phyloP scores from a whole-genome alignment of 352 stramenopile species.

The Phytophthora tentaculata region DNA sequence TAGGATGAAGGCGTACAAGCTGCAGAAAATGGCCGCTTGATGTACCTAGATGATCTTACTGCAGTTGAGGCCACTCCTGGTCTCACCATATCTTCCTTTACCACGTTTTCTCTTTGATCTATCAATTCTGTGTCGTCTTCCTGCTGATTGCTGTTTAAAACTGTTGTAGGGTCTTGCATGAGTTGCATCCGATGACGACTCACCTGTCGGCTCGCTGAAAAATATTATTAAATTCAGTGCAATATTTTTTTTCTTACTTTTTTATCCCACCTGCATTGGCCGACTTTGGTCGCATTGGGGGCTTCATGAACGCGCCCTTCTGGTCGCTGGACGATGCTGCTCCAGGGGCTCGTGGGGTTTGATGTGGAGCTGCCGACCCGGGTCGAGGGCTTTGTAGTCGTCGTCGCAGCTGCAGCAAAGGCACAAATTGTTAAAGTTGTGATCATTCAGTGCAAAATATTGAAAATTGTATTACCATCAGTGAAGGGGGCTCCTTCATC shows the following conservation, averaged over 20 bases:
- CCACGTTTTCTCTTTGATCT: no score
- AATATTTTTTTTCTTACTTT: neutral
- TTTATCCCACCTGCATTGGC: constrained; percentile 24
- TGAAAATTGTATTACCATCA: constrained; percentile 4
- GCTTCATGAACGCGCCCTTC: constrained; percentile 43
- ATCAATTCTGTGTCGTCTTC: constrained; percentile 9
- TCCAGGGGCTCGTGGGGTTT: constrained; percentile 21
- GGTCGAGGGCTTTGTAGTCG: constrained; percentile 55
- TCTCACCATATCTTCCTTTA: constrained; percentile 26
- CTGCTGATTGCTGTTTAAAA: constrained; percentile 25
- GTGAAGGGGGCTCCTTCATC: constrained; percentile 10
- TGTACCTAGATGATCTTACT: neutral
- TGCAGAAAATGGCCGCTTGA: constrained; percentile 36
- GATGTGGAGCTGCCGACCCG: constrained; percentile 27
- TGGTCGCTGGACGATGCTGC: constrained; percentile 6
- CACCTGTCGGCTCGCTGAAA: constrained; percentile 33
- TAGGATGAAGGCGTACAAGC: constrained; percentile 7
- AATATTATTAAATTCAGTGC: neutral
- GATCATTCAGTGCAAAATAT: neutral
- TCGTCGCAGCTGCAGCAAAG: constrained; percentile 47
- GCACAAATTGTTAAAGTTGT: neutral
- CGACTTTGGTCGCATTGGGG: constrained; percentile 51
- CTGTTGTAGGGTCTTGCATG: constrained; percentile 21
- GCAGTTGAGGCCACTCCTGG: neutral
- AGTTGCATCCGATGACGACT: constrained; percentile 49